Percentiles rank a stretch among this genome's conserved stretches.
These are phyloP conservation scores for Heritiera littoralis DNA, from an alignment of 345 rosid species.

Conservation along the genomic window DNA sequence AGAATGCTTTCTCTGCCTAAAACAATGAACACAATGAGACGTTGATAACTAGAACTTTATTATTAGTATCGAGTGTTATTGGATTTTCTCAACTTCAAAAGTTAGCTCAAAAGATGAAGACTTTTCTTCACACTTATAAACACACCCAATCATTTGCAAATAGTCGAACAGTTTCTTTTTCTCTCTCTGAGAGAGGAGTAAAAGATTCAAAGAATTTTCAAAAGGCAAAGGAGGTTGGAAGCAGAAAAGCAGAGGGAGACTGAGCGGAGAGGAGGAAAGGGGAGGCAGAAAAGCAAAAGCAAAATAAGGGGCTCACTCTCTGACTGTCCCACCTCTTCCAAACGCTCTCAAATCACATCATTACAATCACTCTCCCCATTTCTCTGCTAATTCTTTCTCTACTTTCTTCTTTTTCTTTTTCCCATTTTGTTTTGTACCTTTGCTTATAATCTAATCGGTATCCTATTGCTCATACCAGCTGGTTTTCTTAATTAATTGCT, in stretches of 20 bases:
- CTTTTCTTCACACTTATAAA: too few species aligned
- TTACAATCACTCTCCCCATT: constrained; percentile 13
- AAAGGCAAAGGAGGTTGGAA: background rate
- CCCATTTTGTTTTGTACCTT: background rate
- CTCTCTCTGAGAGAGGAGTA: background rate
- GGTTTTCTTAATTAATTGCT: background rate
- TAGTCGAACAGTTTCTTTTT: background rate
- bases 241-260: background rate
- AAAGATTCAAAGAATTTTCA: background rate
- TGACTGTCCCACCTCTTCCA: constrained; percentile 11
- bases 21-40: too few species aligned
- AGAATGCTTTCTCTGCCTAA: too few species aligned
- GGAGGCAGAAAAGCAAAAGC: background rate
- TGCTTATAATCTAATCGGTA: background rate
- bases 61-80: too few species aligned
- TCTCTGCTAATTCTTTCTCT: background rate
- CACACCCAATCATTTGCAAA: background rate
- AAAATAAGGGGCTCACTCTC: background rate
- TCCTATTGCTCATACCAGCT: background rate
- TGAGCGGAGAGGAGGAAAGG: background rate
- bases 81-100: too few species aligned
- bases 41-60: too few species aligned
- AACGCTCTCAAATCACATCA: constrained; percentile 18
- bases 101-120: too few species aligned
- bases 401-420: background rate